Conservation (phyloP, 257 asterid species). For the Solanum medicagineum region DNA sequence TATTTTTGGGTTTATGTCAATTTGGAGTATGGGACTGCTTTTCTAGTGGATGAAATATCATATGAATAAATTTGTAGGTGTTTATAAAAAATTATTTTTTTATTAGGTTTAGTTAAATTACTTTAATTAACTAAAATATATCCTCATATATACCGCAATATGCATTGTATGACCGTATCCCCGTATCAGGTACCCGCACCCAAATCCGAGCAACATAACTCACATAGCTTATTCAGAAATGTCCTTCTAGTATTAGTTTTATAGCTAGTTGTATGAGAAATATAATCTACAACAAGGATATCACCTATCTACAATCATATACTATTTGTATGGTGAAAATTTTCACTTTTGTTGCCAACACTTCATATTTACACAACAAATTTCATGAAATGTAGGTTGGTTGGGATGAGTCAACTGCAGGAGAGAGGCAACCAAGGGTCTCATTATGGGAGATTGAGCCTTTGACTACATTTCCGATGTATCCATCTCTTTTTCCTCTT, state of each 20-base stretch:
- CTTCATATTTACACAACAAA: not conserved
- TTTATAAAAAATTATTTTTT: not conserved
- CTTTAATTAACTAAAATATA: not conserved
- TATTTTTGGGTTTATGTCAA: not conserved
- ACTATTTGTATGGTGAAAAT: not conserved
- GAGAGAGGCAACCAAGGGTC: conserved; percentile 95
- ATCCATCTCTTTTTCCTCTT: conserved; percentile 79
- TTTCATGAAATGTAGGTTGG: conserved; percentile 50
- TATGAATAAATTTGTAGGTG: not conserved
- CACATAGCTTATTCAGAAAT: not conserved
- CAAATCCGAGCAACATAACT: not conserved
- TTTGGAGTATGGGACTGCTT: not conserved
- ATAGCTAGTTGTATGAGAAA: not conserved
- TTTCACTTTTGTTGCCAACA: not conserved
- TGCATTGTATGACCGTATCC: not conserved
- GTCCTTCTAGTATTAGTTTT: not conserved
- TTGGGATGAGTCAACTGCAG: conserved; percentile 98
- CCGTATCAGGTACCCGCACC: not conserved
- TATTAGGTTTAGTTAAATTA: not conserved
- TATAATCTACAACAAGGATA: not conserved
- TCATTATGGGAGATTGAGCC: conserved; percentile 98
- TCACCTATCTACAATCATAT: not conserved
- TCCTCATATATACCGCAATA: not conserved
- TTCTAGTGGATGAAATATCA: not conserved
- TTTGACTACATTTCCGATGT: conserved; percentile 93